Evolutionary conservation across 176 grass and related monocot genomes (phyloP).

Genomic region (maize (Zea mays)): DNA sequence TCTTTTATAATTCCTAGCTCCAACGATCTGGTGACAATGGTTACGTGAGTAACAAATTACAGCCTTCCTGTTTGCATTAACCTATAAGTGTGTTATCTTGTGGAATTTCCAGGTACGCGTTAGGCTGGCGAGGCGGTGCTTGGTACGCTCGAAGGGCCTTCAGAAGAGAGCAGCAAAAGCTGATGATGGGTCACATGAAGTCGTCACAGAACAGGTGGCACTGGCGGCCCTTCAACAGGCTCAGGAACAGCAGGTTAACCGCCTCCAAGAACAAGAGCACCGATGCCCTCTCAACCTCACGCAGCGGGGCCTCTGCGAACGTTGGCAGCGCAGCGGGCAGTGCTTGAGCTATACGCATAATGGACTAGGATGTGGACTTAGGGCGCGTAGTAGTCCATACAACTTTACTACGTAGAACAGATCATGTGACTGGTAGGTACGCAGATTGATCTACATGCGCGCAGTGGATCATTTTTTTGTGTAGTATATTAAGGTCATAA

Average conservation of each 20-base stretch:
- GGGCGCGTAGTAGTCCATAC: not conserved
- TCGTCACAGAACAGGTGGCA: conserved; percentile 59
- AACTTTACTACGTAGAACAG: not conserved
- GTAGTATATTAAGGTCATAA: conserved; percentile 25
- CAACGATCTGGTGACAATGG: not conserved
- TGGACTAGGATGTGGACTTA: not conserved
- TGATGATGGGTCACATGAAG: conserved; percentile 74
- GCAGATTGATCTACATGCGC: not conserved
- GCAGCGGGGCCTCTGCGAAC: not conserved
- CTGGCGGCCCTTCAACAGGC: conserved; percentile 49
- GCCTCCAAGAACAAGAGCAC: conserved; percentile 32
- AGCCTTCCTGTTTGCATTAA: not conserved
- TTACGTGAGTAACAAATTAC: not conserved
- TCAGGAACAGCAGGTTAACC: conserved; percentile 37
- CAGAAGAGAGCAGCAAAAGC: conserved; percentile 73
- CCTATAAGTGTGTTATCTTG: not conserved
- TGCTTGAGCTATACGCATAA: not conserved
- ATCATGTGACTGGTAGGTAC: not conserved
- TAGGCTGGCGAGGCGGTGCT: conserved; percentile 85
- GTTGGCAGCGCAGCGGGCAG: not conserved
- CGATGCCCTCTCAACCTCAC: not conserved
- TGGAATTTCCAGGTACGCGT: conserved; percentile 48
- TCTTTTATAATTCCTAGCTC: not conserved
- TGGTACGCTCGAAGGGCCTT: conserved; percentile 64
- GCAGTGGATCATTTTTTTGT: conserved; percentile 37